Evolutionary conservation across 306 rosid genomes (phyloP).

Genomic region (Trifolium fragiferum): DNA sequence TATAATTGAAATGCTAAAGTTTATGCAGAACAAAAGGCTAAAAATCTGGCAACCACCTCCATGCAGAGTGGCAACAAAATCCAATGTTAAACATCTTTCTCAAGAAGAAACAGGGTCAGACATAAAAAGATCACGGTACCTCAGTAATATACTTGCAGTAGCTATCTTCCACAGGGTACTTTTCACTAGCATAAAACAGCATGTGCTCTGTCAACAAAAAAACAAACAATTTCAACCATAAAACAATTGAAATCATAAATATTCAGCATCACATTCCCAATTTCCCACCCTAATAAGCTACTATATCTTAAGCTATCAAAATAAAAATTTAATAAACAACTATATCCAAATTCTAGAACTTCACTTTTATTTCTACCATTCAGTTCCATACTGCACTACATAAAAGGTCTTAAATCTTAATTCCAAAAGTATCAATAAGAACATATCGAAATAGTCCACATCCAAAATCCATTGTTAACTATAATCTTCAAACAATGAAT

Average conservation of each 20-base stretch:
- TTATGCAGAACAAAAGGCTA: not conserved
- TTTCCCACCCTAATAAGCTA: conserved; percentile 15
- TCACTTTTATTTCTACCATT: too few relatives aligned
- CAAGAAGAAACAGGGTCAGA: not conserved
- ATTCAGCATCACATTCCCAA: not conserved
- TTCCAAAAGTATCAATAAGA: too few relatives aligned
- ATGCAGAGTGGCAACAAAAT: conserved; percentile 21
- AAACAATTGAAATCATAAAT: conserved; percentile 14
- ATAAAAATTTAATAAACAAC: not conserved
- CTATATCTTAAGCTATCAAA: not conserved
- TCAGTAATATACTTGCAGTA: conserved; percentile 84
- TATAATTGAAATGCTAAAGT: conserved; percentile 9
- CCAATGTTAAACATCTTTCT: not conserved
- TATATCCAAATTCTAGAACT: not conserved
- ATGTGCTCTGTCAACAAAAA: conserved; percentile 76
- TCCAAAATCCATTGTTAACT: too few relatives aligned
- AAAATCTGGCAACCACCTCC: not conserved
- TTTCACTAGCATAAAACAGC: conserved; percentile 99
- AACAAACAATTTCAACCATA: conserved; percentile 22
- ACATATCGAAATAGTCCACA: too few relatives aligned
- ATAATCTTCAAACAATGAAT: not conserved
- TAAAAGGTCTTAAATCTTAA: too few relatives aligned
- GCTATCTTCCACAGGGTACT: conserved; percentile 91
- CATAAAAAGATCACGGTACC: conserved; percentile 52
- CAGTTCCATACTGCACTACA: too few relatives aligned